phyloP scores from a whole-genome alignment of 129 eudicot genomes.

The Centaurea solstitialis region DNA sequence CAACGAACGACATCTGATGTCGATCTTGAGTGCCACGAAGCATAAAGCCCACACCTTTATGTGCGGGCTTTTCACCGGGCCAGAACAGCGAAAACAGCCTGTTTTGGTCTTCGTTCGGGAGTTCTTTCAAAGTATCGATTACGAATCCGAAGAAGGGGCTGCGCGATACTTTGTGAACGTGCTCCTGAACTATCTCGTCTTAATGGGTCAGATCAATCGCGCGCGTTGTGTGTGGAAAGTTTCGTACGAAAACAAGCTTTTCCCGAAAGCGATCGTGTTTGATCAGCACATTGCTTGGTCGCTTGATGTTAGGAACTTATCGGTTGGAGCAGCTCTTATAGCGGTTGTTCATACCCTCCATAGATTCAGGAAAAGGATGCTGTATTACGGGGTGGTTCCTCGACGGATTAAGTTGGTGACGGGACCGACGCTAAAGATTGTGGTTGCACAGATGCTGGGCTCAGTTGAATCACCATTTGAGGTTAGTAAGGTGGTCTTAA shows the following conservation, averaged over 20 bases:
- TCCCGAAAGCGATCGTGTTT: conserved; percentile 96
- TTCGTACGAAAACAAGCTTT: conserved; percentile 91
- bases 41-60: conserved; percentile 89
- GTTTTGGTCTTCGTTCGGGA: conserved; percentile 88
- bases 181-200: conserved; percentile 87
- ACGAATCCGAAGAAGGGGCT: conserved; percentile 92
- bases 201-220: conserved; percentile 97
- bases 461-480: conserved; percentile 93
- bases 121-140: conserved; percentile 89
- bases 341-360: conserved; percentile 99
- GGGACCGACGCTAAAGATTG: conserved; percentile 91
- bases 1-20: conserved; percentile 84
- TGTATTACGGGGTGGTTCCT: conserved; percentile 96
- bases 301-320: conserved; percentile 91
- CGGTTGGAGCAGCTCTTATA: conserved; percentile 95
- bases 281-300: conserved; percentile 99
- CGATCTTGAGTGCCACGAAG: conserved; percentile 70
- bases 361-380: conserved; percentile 92
- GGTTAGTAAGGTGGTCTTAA: conserved; percentile 93
- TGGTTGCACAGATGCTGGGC: conserved; percentile 76
- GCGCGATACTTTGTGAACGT: conserved; percentile 92
- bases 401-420: conserved; percentile 91
- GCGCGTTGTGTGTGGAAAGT: conserved; percentile 99
- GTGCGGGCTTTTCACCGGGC: conserved; percentile 97
- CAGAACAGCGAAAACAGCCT: conserved; percentile 91